Evolutionary conservation across 140 eudicot genomes (phyloP), one percentile per base, ranked within the genome.

Genomic region (Cichorium intybus): DNA sequence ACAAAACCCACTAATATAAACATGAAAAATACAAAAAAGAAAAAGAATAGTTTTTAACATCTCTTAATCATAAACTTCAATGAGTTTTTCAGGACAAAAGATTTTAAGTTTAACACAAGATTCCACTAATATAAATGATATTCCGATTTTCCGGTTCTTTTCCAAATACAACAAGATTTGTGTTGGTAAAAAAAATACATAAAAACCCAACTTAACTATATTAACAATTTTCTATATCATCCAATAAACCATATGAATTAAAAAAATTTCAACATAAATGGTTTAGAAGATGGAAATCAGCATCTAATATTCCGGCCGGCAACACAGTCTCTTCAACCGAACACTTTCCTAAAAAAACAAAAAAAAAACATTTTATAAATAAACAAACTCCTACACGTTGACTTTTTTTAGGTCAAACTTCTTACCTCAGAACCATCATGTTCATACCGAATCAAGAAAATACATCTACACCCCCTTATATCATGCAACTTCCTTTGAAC

Each of bases 381-480:
- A 37, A 31, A 33, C 62, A 28, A 23, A 68, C 34, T 3, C 47
- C 28, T 39, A 45, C 43, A 46, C 10, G 45, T 15, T 45, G 64
- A 56, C 68, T 31, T 46, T 60, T 35, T 10, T 27, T n/a, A n/a
- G 47, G 46, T 62, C 47, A 52, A 69, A 62, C 54, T 46, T 78
- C 69, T 69, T 77, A 75, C 99, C 99, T 88, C 95, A 16, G 73
- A 24, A 21, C 80, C 78, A 65, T 88, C 85, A 69, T 92, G 93
- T 61, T 75, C 79, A 34, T 88, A 88, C 24, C 81, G 78, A 60
- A 92, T 57, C 71, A 76, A 60, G 79, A 85, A 88, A 35, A 79
- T 46, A 74, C 95, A 92, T 66, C 95, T 79, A 82, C 96, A 85
- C 27, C 95, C 99, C 73, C 93, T 81, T 70, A 88, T 81, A 74